phyloP scores from a whole-genome alignment of 169 alveolate species.

The Theileria orientalis region DNA sequence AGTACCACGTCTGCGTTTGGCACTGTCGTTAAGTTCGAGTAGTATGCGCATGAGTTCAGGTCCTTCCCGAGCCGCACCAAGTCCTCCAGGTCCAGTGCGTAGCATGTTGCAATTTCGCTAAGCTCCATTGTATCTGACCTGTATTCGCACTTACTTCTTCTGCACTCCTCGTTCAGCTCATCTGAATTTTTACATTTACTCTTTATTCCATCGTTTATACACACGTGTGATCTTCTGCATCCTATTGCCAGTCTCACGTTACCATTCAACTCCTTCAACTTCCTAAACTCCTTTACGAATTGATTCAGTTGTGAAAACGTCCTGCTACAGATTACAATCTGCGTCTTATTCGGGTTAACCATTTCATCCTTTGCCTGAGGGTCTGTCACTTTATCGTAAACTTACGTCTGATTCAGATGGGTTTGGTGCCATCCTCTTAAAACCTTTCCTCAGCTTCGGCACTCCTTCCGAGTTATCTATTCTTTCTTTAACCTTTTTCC shows the following conservation, averaged over 20 bases:
- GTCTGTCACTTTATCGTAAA: not conserved
- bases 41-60: slow-evolving; percentile 86
- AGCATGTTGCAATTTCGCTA: slow-evolving; percentile 66
- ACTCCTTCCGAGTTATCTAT: slow-evolving; percentile 9
- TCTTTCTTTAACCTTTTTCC: slow-evolving; percentile 11
- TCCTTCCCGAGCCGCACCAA: slow-evolving; percentile 58
- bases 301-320: slow-evolving; percentile 90
- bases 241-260: slow-evolving; percentile 76
- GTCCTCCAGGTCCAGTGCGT: slow-evolving; percentile 85
- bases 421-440: slow-evolving; percentile 1
- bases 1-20: slow-evolving; percentile 82
- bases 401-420: slow-evolving; percentile 1
- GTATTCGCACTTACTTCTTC: slow-evolving; percentile 72
- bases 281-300: slow-evolving; percentile 84
- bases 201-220: slow-evolving; percentile 78
- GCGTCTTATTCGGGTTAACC: slow-evolving; percentile 9
- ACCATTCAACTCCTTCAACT: slow-evolving; percentile 64
- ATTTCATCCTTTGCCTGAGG: not conserved
- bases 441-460: not conserved
- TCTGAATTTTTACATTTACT: slow-evolving; percentile 69
- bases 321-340: slow-evolving; percentile 85
- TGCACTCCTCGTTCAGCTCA: slow-evolving; percentile 74
- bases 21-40: slow-evolving; percentile 76
- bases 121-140: slow-evolving; percentile 66
- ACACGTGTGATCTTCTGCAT: slow-evolving; percentile 81